Conservation (phyloP, 768 basidiomycete genomes). For the Lactarius vividus region DNA sequence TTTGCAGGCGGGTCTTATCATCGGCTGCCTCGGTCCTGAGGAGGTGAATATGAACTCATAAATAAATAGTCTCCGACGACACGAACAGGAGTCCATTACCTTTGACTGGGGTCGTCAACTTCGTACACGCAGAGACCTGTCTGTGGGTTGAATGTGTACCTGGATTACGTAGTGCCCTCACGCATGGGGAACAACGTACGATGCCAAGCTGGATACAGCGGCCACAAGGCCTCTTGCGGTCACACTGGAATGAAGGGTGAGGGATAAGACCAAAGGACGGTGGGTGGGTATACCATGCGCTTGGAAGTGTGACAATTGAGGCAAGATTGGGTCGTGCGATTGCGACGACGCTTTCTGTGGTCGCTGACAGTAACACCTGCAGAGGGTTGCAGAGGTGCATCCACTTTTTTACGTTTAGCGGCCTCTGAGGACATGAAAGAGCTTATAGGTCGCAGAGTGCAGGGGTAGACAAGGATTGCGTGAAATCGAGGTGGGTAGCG, state of each 20-base stretch:
- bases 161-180: not conserved
- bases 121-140: constrained; percentile 84
- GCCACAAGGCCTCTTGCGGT: constrained; percentile 48
- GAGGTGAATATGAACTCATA: not conserved
- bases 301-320: constrained; percentile 73
- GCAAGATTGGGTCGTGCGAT: constrained; percentile 72
- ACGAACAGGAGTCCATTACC: constrained; percentile 36
- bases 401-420: constrained; percentile 34
- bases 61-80: not conserved
- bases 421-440: constrained; percentile 34
- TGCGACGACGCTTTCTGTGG: constrained; percentile 62
- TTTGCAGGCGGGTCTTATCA: constrained; percentile 63
- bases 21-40: constrained; percentile 43
- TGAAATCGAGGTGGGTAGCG: not conserved
- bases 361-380: constrained; percentile 44
- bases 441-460: not conserved
- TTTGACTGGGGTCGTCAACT: constrained; percentile 69
- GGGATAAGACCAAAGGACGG: not conserved
- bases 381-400: constrained; percentile 28
- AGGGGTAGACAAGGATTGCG: not conserved
- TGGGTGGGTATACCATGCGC: constrained; percentile 52
- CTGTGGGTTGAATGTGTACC: constrained; percentile 35
- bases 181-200: constrained; percentile 30
- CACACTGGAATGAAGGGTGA: constrained; percentile 37
- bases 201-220: constrained; percentile 44